Percentiles rank a stretch among this genome's conserved stretches.
Conservation (phyloP, 192 early-diverging fungal genomes). For the Coemansia sp. region DNA sequence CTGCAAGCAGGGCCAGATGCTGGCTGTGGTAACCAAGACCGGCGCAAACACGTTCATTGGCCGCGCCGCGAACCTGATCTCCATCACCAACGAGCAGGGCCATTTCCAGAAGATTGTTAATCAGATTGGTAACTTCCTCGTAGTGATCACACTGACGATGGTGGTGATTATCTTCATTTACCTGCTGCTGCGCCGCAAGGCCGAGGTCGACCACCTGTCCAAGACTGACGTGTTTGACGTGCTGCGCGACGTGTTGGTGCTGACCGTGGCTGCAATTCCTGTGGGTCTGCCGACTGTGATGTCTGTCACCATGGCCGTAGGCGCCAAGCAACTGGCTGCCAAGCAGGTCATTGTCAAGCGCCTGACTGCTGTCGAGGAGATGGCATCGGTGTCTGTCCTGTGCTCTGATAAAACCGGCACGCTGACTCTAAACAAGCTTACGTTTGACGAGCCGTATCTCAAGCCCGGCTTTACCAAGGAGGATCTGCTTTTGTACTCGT, state of each 20-base stretch:
- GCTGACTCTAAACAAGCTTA: constrained; percentile 85
- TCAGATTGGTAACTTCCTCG: constrained; percentile 89
- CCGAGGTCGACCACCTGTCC: constrained; percentile 46
- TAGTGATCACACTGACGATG: constrained; percentile 75
- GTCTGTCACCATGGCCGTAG: constrained; percentile 94
- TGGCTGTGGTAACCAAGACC: constrained; percentile 90
- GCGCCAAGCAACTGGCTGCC: constrained; percentile 80
- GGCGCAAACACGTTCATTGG: constrained; percentile 94
- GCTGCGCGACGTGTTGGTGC: constrained; percentile 72
- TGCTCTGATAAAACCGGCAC: constrained; percentile 90
- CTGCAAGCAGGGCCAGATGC: constrained; percentile 93
- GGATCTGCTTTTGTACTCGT: constrained; percentile 80
- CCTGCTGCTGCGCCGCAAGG: constrained; percentile 57
- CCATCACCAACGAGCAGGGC: constrained; percentile 88
- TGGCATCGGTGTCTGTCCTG: constrained; percentile 84
- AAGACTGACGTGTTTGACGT: constrained; percentile 61
- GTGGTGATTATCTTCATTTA: constrained; percentile 80
- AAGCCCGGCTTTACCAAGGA: constrained; percentile 64
- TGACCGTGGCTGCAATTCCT: constrained; percentile 92
- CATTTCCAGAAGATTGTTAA: constrained; percentile 97
- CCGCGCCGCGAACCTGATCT: constrained; percentile 89
- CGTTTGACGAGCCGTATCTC: constrained; percentile 84
- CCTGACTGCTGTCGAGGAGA: constrained; percentile 89
- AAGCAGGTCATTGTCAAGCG: constrained; percentile 93
- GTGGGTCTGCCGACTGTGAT: constrained; percentile 91